A percentile compares a stretch with the other conserved stretches of the same genome.
These are phyloP conservation scores for Nelumbo lutea DNA, from an alignment of 164 flowering plant genomes.

Conservation along the genomic window DNA sequence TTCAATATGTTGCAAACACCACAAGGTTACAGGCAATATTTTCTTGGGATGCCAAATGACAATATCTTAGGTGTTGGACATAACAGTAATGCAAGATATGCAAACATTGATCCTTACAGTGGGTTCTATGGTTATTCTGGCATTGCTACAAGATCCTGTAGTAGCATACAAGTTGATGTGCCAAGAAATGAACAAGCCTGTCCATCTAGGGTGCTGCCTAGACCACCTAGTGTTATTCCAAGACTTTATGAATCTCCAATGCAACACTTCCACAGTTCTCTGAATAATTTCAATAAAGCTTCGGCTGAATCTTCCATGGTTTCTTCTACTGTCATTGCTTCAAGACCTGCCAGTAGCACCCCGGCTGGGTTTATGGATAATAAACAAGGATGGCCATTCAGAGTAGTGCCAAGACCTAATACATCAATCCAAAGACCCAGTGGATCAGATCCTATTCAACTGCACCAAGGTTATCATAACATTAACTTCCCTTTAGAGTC, in stretches of 20 bases:
- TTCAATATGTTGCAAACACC: conserved; percentile 1
- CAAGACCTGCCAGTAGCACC: no score
- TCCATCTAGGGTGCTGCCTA: neutral
- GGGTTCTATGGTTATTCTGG: conserved; percentile 4
- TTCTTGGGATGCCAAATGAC: conserved; percentile 1
- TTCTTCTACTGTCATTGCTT: no score
- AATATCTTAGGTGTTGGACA: neutral
- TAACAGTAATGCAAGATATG: neutral
- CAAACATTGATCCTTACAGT: conserved; percentile 3
- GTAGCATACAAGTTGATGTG: conserved; percentile 5
- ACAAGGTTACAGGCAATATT: conserved; percentile 1
- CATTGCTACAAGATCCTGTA: neutral
- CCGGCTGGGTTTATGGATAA: no score
- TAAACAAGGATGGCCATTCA: no score
- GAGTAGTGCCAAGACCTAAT: neutral
- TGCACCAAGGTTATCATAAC: conserved; percentile 2
- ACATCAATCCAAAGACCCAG: neutral
- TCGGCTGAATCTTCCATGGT: no score
- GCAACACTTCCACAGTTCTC: no score
- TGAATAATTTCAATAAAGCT: no score
- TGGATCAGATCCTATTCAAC: neutral
- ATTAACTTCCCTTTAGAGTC: neutral
- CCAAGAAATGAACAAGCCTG: conserved; percentile 1
- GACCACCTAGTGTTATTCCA: no score
- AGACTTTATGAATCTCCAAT: no score